phyloP scores from a whole-genome alignment of 306 rosid genomes.

The Cyclanthera cordifolia region DNA sequence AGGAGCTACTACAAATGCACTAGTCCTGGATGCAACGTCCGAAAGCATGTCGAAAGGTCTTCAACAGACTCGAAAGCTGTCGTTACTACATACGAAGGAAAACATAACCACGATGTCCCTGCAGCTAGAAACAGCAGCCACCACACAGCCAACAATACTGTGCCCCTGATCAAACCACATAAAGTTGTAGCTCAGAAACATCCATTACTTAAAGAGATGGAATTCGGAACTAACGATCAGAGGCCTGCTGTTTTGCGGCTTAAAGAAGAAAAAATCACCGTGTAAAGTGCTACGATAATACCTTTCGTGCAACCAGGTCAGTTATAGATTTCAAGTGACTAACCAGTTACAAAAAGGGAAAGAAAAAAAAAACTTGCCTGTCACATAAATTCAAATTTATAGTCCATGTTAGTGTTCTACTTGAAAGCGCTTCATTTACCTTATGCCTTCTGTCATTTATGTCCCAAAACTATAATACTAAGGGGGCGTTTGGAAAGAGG shows the following conservation, averaged over 20 bases:
- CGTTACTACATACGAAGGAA: slow-evolving; percentile 80
- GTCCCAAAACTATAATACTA: slow-evolving; percentile 1
- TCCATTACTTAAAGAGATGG: slow-evolving; percentile 41
- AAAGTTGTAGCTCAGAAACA: slow-evolving; percentile 38
- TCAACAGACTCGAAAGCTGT: slow-evolving; percentile 85
- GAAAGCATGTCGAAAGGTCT: slow-evolving; percentile 94
- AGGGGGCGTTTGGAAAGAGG: not conserved
- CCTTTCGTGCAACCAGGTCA: slow-evolving; percentile 11
- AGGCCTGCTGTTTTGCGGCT: slow-evolving; percentile 54
- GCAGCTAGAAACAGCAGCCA: slow-evolving; percentile 92
- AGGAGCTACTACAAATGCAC: slow-evolving; percentile 99
- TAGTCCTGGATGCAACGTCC: slow-evolving; percentile 73
- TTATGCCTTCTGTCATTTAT: not conserved
- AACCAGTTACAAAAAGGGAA: slow-evolving; percentile 27
- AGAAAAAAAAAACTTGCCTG: slow-evolving; percentile 27
- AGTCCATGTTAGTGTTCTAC: slow-evolving; percentile 29
- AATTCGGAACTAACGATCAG: slow-evolving; percentile 44
- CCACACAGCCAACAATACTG: slow-evolving; percentile 40
- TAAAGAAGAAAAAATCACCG: slow-evolving; percentile 62
- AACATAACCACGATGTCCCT: slow-evolving; percentile 82
- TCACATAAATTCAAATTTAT: slow-evolving; percentile 16
- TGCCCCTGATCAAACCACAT: slow-evolving; percentile 34
- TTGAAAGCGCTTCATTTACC: slow-evolving; percentile 25
- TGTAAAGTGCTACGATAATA: slow-evolving; percentile 17
- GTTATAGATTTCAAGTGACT: slow-evolving; percentile 27